Percentiles rank a stretch among this genome's conserved stretches.
phyloP scores from a whole-genome alignment of 345 rosid species.

The Barbarea vulgaris region DNA sequence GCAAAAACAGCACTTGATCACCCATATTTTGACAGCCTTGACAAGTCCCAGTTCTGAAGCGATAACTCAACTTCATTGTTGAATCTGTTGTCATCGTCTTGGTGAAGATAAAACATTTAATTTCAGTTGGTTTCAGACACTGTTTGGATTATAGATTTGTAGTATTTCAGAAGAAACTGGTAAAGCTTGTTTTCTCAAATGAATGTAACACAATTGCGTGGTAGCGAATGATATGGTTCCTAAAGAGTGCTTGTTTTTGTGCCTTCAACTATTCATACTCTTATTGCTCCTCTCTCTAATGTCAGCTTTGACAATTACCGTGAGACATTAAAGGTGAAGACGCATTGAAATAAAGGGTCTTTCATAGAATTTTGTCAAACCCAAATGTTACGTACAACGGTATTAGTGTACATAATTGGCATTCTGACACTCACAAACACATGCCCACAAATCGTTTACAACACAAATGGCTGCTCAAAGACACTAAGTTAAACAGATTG shows the following conservation, averaged over 20 bases:
- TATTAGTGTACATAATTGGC: constrained; percentile 31
- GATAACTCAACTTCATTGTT: neutral
- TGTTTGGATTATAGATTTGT: constrained; percentile 14
- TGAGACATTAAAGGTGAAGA: neutral
- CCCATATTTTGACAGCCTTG: constrained; percentile 84
- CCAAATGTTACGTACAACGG: constrained; percentile 37
- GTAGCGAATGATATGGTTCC: neutral
- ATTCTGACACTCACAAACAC: constrained; percentile 33
- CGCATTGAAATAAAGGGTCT: constrained; percentile 9
- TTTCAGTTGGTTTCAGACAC: constrained; percentile 8
- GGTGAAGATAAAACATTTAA: constrained; percentile 44
- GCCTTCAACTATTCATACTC: neutral
- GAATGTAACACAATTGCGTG: neutral
- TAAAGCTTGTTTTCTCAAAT: neutral
- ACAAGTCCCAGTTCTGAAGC: constrained; percentile 86
- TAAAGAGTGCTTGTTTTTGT: neutral
- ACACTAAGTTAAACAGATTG: constrained; percentile 31
- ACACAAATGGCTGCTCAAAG: constrained; percentile 16
- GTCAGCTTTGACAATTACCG: neutral
- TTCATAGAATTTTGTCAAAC: constrained; percentile 19
- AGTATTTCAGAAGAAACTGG: neutral
- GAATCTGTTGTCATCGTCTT: constrained; percentile 49
- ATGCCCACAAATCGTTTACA: constrained; percentile 32
- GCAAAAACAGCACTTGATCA: constrained; percentile 92
- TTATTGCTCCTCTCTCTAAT: neutral